Evolutionary conservation across 2,329 filamentous ascomycete species (phyloP), one percentile per base, ranked within the genome.

Genomic region (Thielaviopsis musarum): DNA sequence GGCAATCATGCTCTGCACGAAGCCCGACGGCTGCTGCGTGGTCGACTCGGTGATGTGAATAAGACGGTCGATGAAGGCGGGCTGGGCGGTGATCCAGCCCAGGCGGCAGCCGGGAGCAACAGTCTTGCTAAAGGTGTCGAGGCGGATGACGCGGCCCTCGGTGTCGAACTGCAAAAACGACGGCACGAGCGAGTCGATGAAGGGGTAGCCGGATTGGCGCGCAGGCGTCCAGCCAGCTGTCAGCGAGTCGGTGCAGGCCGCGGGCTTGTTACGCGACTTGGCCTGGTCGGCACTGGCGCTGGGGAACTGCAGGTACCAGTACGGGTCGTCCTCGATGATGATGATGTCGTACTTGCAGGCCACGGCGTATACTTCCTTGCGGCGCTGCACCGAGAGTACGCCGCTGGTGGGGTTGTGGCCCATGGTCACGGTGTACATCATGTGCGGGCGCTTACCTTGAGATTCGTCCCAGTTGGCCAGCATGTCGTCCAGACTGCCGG

Each of bases 121-220:
- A 0, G 88, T 94, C 73, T 97, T 96, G 67, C 87, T 93, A 70
- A 96, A 96, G 0, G 91, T 95, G 70, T 96, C 91, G 2, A 96
- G 78, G 54, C 91, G 85, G 61, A 96, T 78, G 51, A 96, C 91
- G 41, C 91, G 85, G 60, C 91, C 91, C 65, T 95, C 87, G 21
- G 80, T 79, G 68, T 96, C 91, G 59, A 96, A 70, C 63, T 78
- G 85, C 52, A 96, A 74, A 70, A 88, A 95, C 0, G 87, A 93
- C 0, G 89, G 90, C 3, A 85, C 82, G 12, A 96, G 79, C 1
- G 84, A 88, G 72, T 95, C 89, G 59, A 96, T 74, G 72, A 91
- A 96, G 1, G 78, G 73, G 66, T 83, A 91, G 10, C 88, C 88
- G 0, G 83, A 75, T 3, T 74, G 69, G 57, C 71, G 73, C 22